Conservation (phyloP, 768 basidiomycete genomes). For the Termitomyces sp. region DNA sequence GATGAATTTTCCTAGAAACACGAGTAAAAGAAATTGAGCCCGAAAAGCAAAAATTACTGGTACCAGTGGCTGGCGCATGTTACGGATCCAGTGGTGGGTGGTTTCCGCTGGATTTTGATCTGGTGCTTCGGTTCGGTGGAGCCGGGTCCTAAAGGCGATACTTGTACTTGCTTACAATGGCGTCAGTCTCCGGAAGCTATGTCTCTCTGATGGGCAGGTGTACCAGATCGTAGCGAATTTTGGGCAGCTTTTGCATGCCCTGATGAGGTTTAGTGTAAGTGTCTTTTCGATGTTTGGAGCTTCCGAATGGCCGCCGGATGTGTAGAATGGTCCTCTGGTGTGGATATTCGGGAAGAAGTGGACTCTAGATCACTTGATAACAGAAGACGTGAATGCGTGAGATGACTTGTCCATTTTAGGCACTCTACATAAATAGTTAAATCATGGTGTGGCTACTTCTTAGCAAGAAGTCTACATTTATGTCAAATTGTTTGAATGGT, state of each 20-base stretch:
- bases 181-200: background rate
- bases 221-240: background rate
- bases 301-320: background rate
- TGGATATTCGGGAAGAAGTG: background rate
- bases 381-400: background rate
- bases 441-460: background rate
- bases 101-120: background rate
- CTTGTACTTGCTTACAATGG: background rate
- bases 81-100: background rate
- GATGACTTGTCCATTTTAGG: constrained; percentile 1
- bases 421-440: background rate
- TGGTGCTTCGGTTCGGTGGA: background rate
- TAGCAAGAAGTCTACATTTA: background rate
- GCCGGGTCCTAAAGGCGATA: background rate
- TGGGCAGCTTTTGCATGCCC: background rate
- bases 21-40: background rate
- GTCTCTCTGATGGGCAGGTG: background rate
- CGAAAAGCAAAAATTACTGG: background rate
- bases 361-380: background rate
- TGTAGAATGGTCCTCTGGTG: background rate
- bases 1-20: background rate
- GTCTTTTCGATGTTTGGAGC: background rate
- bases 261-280: background rate
- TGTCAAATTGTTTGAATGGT: constrained; percentile 9
- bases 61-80: background rate